Conservation (phyloP, 441 rosid species). For the Bruguiera hainesii region DNA sequence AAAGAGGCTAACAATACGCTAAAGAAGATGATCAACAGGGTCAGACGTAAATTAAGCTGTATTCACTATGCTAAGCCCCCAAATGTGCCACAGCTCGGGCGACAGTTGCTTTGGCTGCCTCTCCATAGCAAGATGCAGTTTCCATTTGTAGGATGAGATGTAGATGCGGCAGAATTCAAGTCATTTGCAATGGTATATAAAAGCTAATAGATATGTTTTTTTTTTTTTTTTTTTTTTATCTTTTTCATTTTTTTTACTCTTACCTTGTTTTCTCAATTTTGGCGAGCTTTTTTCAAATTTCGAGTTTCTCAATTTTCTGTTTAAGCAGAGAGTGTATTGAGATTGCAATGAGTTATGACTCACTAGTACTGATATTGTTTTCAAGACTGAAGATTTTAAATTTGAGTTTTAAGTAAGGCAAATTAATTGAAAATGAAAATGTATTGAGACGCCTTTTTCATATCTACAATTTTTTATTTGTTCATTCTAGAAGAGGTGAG, state of each 20-base stretch:
- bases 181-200: not conserved
- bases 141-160: not conserved
- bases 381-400: too few species aligned
- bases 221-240: not conserved
- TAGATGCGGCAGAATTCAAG: not conserved
- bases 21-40: too few species aligned
- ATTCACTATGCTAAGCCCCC: too few species aligned
- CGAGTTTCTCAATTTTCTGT: not conserved
- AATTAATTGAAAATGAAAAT: too few species aligned
- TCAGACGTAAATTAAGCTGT: too few species aligned
- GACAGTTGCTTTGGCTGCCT: too few species aligned
- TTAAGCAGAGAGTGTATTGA: not conserved
- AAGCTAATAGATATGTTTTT: not conserved
- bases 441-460: slow-evolving; percentile 5
- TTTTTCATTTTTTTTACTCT: too few species aligned
- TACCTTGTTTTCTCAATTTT: not conserved
- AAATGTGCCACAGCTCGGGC: too few species aligned
- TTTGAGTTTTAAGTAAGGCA: too few species aligned
- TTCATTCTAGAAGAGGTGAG: too few species aligned
- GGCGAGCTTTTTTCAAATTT: not conserved
- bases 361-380: not conserved
- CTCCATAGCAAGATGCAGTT: too few species aligned
- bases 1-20: too few species aligned
- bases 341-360: not conserved
- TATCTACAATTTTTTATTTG: not conserved